phyloP scores from a whole-genome alignment of 2,329 filamentous ascomycete genomes.

The Pestalotiopsis sp. region DNA sequence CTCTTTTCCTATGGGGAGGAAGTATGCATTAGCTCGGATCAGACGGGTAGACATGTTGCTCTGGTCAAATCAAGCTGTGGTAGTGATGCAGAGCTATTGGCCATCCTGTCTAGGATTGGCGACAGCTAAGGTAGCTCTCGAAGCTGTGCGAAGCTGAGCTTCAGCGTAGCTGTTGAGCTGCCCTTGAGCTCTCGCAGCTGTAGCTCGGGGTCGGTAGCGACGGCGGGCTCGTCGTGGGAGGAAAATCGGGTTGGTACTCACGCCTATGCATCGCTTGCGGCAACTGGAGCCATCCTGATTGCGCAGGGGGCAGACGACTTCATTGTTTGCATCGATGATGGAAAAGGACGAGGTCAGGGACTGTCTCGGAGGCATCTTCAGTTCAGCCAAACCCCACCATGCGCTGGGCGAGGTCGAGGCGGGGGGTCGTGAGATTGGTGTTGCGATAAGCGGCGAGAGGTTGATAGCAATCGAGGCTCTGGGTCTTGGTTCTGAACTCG shows the following conservation, averaged over 20 bases:
- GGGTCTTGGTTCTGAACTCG: slow-evolving; percentile 17
- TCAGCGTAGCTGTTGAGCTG: not conserved
- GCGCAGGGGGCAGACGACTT: slow-evolving; percentile 93
- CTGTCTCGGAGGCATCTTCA: slow-evolving; percentile 80
- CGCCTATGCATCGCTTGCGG: slow-evolving; percentile 95
- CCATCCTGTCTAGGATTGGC: not conserved
- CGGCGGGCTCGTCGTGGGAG: not conserved
- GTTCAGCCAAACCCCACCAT: slow-evolving; percentile 19
- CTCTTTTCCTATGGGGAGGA: slow-evolving; percentile 74
- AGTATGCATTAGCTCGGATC: slow-evolving; percentile 23
- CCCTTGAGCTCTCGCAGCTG: not conserved
- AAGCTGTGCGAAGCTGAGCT: not conserved
- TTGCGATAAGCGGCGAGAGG: slow-evolving; percentile 12
- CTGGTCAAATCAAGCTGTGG: not conserved
- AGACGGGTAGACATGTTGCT: not conserved
- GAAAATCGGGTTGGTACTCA: slow-evolving; percentile 59
- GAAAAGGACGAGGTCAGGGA: slow-evolving; percentile 89
- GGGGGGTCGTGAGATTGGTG: slow-evolving; percentile 11
- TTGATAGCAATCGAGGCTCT: slow-evolving; percentile 16
- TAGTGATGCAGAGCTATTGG: not conserved
- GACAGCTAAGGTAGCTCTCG: not conserved
- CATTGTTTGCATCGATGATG: slow-evolving; percentile 88
- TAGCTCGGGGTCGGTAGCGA: not conserved
- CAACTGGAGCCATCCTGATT: slow-evolving; percentile 97
- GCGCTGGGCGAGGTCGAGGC: slow-evolving; percentile 14